Percentiles rank a stretch among this genome's conserved stretches.
phyloP scores from a whole-genome alignment of 2,329 filamentous ascomycete genomes.

The Monilinia fructicola region DNA sequence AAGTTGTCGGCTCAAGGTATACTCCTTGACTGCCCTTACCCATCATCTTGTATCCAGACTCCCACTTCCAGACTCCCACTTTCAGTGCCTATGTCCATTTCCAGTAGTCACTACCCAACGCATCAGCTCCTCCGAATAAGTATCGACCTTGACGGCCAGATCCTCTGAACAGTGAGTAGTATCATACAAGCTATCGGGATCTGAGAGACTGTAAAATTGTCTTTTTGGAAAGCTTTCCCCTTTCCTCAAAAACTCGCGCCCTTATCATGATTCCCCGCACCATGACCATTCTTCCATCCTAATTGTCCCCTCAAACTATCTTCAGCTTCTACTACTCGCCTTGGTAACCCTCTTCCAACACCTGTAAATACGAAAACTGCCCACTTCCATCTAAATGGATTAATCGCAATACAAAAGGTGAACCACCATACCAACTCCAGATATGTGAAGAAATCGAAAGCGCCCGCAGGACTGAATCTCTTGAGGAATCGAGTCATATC shows the following conservation, averaged over 20 bases:
- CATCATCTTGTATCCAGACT: not conserved
- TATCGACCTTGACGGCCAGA: too few species aligned
- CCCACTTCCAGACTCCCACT: not conserved
- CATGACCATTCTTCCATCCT: slow-evolving; percentile 1
- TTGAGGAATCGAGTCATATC: slow-evolving; percentile 78
- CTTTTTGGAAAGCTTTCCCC: too few species aligned
- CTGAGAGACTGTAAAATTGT: too few species aligned
- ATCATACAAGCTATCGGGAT: too few species aligned
- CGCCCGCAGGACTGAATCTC: slow-evolving; percentile 64
- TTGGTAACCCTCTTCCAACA: slow-evolving; percentile 64
- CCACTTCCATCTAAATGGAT: slow-evolving; percentile 92
- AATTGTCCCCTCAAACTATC: slow-evolving; percentile 31
- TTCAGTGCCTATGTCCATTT: too few species aligned
- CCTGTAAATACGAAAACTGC: slow-evolving; percentile 79
- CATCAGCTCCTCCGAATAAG: not conserved
- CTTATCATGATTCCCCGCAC: slow-evolving; percentile 3
- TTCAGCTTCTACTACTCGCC: slow-evolving; percentile 65
- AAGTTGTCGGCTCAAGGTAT: not conserved
- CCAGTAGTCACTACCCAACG: not conserved
- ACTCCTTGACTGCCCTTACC: not conserved
- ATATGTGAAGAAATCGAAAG: slow-evolving; percentile 90
- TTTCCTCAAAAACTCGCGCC: slow-evolving; percentile 9
- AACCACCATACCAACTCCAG: slow-evolving; percentile 86
- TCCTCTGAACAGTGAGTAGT: too few species aligned
- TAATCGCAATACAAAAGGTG: slow-evolving; percentile 71